phyloP scores from a whole-genome alignment of 169 alveolate species.

The Cryptosporidium baileyi region DNA sequence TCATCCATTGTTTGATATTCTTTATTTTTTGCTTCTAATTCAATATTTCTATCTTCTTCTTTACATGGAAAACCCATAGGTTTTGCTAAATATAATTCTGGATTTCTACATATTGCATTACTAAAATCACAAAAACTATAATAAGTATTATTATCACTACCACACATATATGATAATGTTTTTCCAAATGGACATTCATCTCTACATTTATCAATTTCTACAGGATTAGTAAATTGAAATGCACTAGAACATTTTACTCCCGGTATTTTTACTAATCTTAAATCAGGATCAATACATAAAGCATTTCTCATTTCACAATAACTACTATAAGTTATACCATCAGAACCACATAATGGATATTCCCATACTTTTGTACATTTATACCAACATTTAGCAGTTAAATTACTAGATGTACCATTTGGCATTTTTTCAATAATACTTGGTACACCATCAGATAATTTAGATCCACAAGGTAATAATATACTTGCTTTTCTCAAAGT shows the following conservation, averaged over 20 bases:
- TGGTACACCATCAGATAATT: slow-evolving; percentile 11
- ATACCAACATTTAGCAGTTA: slow-evolving; percentile 18
- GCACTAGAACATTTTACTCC: slow-evolving; percentile 53
- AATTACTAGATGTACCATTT: slow-evolving; percentile 1
- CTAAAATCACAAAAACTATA: slow-evolving; percentile 60
- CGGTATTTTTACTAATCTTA: slow-evolving; percentile 54
- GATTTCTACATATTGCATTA: slow-evolving; percentile 48
- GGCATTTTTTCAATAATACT: slow-evolving; percentile 58
- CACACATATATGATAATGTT: slow-evolving; percentile 42
- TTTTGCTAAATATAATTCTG: slow-evolving; percentile 45
- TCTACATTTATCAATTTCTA: slow-evolving; percentile 44
- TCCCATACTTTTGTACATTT: slow-evolving; percentile 68
- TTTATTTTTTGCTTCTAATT: slow-evolving; percentile 27
- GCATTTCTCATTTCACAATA: slow-evolving; percentile 69
- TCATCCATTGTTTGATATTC: slow-evolving; percentile 45
- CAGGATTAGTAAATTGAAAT: slow-evolving; percentile 54
- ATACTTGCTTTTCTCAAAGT: slow-evolving; percentile 32
- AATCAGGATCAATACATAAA: slow-evolving; percentile 64
- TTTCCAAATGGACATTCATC: slow-evolving; percentile 52
- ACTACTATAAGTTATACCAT: slow-evolving; percentile 68
- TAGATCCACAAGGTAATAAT: slow-evolving; percentile 48
- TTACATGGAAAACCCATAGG: slow-evolving; percentile 67
- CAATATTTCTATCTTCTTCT: slow-evolving; percentile 32
- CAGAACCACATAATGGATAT: slow-evolving; percentile 66
- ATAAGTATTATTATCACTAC: slow-evolving; percentile 48